Base-by-base conservation (phyloP, 495 filamentous ascomycete species). In the Hypoxylon intermedium region DNA sequence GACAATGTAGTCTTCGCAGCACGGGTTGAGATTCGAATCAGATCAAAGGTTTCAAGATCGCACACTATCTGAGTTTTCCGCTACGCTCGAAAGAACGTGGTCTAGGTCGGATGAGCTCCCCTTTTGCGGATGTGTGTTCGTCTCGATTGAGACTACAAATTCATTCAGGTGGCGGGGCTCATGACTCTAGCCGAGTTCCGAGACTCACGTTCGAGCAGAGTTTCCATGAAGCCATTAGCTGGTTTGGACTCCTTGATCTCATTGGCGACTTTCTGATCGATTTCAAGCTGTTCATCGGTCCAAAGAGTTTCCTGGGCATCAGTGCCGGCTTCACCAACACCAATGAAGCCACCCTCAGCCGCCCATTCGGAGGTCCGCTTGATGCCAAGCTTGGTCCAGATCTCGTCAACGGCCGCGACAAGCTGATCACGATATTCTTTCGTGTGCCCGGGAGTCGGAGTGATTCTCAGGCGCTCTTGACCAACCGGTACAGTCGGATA, bases 401-500 rank as follows among this genome's bases (percentile, higher is more conserved):
- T 95, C 52, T 81, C 81, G 52, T 97, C 88, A 9, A 98, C 72
- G 4, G 94, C 93, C 43, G 84, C 71, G n/a, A 96, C 87, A 5
- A 98, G 84, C 59, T 97, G 85, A 54, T 92, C 86, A 51, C 90
- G 89, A 71, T 87, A 92, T 58, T 88, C 80, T 71, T 87, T 87
- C 46, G 84, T 85, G 70, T 98, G 94, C 28, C 94, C 94, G 0
- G 94, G 94, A 7, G 94, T 98, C 0, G 94, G 94, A 6, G 94
- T 98, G 72, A 98, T 89, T 62, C 94, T 88, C 45, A 98, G 83
- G 24, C 94, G 88, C 76, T 98, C 94, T 77, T 98, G 91, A 11
- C 94, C 94, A 4, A 93, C 89, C 1, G 94, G 94, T 1, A 98
- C 94, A 49, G 94, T 98, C 5, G 94, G 94, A 76, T 98, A 98